phyloP scores from a whole-genome alignment of 2,329 filamentous ascomycete species.

The Hymenotorrendiella dingleyae region DNA sequence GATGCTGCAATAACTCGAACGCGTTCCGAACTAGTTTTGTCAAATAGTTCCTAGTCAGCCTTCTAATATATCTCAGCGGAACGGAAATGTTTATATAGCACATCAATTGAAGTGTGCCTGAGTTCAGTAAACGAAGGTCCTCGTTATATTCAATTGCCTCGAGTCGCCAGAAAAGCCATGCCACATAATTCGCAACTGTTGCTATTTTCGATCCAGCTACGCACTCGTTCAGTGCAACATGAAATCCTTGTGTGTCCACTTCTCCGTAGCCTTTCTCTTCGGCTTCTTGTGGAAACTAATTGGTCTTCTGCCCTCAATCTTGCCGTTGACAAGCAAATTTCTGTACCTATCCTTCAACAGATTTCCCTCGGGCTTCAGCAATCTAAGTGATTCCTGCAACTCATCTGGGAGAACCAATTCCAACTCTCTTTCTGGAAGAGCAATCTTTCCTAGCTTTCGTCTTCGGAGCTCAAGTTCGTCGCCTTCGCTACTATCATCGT shows the following conservation, averaged over 20 bases:
- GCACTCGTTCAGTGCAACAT: conserved; percentile 30
- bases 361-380: conserved; percentile 93
- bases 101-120: no score
- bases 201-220: no score
- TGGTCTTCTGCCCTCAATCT: conserved; percentile 75
- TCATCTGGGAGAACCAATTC: conserved; percentile 80
- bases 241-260: conserved; percentile 98
- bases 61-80: no score
- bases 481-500: conserved; percentile 48
- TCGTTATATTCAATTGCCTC: no score
- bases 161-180: no score
- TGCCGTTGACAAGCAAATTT: conserved; percentile 80
- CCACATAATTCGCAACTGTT: no score
- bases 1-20: no score
- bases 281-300: conserved; percentile 77
- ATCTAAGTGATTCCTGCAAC: conserved; percentile 71
- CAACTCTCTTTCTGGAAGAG: conserved; percentile 71
- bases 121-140: no score
- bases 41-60: no score
- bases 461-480: conserved; percentile 62
- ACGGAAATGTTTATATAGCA: no score
- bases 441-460: conserved; percentile 66
- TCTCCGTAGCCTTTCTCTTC: conserved; percentile 79
- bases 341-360: conserved; percentile 87
- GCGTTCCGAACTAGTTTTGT: no score